Evolutionary conservation across 2,329 filamentous ascomycete genomes (phyloP).

Genomic region (Alternaria tenuissima): DNA sequence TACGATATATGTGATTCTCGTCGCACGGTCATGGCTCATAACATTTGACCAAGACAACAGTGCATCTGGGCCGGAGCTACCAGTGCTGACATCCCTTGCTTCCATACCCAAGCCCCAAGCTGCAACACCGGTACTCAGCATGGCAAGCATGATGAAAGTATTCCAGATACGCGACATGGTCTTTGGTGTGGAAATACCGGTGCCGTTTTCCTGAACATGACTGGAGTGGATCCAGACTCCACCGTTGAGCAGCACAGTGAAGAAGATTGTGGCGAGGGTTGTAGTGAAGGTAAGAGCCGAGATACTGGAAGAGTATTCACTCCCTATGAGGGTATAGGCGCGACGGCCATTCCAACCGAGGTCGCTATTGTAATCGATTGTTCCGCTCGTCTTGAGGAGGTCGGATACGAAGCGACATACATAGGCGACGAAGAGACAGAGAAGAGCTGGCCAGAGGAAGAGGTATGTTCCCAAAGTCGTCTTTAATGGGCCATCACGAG

Average conservation of each 20-base stretch:
- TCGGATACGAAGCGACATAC: slow-evolving; percentile 11
- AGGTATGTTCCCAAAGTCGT: slow-evolving; percentile 12
- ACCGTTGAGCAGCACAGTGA: slow-evolving; percentile 11
- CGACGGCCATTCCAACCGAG: slow-evolving; percentile 9
- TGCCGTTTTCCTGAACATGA: slow-evolving; percentile 12
- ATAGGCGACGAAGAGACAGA: slow-evolving; percentile 14
- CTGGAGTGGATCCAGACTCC: slow-evolving; percentile 12
- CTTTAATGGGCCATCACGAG: slow-evolving; percentile 5
- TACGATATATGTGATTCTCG: slow-evolving; percentile 4
- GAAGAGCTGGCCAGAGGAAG: slow-evolving; percentile 10
- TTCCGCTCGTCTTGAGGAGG: slow-evolving; percentile 7
- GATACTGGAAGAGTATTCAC: background rate
- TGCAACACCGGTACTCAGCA: slow-evolving; percentile 11
- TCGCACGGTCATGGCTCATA: background rate
- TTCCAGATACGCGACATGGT: slow-evolving; percentile 10
- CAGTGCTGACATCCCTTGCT: background rate
- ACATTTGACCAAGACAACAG: slow-evolving; percentile 9
- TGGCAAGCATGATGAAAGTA: slow-evolving; percentile 8
- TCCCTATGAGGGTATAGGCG: background rate
- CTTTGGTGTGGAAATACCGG: slow-evolving; percentile 3
- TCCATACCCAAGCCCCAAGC: slow-evolving; percentile 10
- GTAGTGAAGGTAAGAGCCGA: slow-evolving; percentile 9
- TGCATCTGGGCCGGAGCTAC: slow-evolving; percentile 2
- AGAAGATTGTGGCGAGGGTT: slow-evolving; percentile 5
- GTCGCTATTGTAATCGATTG: slow-evolving; percentile 3